Evolutionary conservation across 163 green algal genomes (phyloP), one percentile per base, ranked within the genome.

Genomic region (Smithsoniella earleae): DNA sequence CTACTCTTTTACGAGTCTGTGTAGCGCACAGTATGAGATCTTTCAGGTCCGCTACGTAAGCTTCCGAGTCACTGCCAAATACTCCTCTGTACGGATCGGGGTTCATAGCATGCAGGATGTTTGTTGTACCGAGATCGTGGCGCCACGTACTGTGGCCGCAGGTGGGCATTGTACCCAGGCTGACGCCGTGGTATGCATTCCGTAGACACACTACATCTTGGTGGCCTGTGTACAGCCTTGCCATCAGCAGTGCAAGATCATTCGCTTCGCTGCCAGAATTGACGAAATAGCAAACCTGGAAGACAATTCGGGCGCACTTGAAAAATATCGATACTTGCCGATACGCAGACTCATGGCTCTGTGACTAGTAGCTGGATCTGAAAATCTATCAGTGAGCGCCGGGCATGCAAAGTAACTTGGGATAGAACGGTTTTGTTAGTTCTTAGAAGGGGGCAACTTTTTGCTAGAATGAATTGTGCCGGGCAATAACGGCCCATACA

Each of bases 191-290:
- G 82, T 98, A 98, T 45, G 79, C 82, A 77, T 97, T 97, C 36
- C 92, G 82, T 54, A 98, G 84, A 10, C 81, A 82, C 6, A 98
- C 66, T 1, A 98, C 69, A 82, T 97, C 90, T 69, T 92, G 92
- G 81, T 92, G 91, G 54, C 89, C 86, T 2, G 87, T 97, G 85
- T 93, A 85, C 2, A 90, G 77, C 6, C 91, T 83, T 1, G 94
- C 94, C 79, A 98, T 86, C 78, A 95, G 86, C 73, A 98, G 85
- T 0, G 94, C 94, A 90, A 98, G 88, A 79, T 98, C 94, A 69
- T 97, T 98, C 38, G 94, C 94, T 77, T 98, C 94, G 18, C 79
- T 91, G 45, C 93, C 92, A 5, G 76, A 89, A 79, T 97, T 97
- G 13, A 97, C 90, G 83, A 97, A 98, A 82, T 97, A 98, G 0